These are phyloP conservation scores for Diplocarpon rosae DNA, from an alignment of 2,329 filamentous ascomycete genomes.

Conservation along the genomic window DNA sequence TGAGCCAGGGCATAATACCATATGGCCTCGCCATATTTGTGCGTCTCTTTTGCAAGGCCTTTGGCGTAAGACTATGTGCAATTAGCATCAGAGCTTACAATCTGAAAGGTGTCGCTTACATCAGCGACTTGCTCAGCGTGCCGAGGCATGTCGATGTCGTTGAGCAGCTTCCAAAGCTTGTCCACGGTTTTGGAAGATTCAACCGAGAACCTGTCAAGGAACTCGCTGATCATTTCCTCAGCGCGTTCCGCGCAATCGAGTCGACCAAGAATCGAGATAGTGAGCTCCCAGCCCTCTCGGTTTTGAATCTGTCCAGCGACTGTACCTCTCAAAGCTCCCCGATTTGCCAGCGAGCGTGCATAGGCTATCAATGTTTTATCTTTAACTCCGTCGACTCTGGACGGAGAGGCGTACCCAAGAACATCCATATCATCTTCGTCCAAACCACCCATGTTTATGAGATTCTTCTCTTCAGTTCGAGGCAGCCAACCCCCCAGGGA, in stretches of 20 bases:
- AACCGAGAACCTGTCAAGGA: slow-evolving; percentile 62
- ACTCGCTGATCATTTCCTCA: slow-evolving; percentile 60
- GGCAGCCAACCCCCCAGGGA: slow-evolving; percentile 77
- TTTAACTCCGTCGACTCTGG: slow-evolving; percentile 56
- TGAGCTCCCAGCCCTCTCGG: slow-evolving; percentile 79
- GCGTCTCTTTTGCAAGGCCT: slow-evolving; percentile 57
- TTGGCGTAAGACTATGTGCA: slow-evolving; percentile 70
- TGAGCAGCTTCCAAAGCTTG: slow-evolving; percentile 68
- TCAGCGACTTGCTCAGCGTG: slow-evolving; percentile 76
- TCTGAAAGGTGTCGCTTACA: slow-evolving; percentile 39
- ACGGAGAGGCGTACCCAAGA: slow-evolving; percentile 52
- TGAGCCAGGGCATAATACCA: slow-evolving; percentile 88
- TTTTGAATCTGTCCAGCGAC: slow-evolving; percentile 22
- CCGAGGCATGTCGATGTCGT: slow-evolving; percentile 63
- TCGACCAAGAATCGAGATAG: slow-evolving; percentile 70
- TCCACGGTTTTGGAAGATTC: slow-evolving; percentile 64
- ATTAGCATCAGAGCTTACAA: slow-evolving; percentile 15
- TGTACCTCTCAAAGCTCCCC: slow-evolving; percentile 29
- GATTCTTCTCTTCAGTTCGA: slow-evolving; percentile 39
- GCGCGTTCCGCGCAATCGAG: slow-evolving; percentile 64
- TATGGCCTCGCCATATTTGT: slow-evolving; percentile 75
- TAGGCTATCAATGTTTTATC: slow-evolving; percentile 72
- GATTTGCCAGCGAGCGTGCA: slow-evolving; percentile 52
- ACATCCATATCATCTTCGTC: slow-evolving; percentile 80
- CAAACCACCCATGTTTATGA: slow-evolving; percentile 49